A percentile compares a stretch with the other conserved stretches of the same genome.
Conservation (phyloP, 2,329 filamentous ascomycete species). For the Penicillium sp. region DNA sequence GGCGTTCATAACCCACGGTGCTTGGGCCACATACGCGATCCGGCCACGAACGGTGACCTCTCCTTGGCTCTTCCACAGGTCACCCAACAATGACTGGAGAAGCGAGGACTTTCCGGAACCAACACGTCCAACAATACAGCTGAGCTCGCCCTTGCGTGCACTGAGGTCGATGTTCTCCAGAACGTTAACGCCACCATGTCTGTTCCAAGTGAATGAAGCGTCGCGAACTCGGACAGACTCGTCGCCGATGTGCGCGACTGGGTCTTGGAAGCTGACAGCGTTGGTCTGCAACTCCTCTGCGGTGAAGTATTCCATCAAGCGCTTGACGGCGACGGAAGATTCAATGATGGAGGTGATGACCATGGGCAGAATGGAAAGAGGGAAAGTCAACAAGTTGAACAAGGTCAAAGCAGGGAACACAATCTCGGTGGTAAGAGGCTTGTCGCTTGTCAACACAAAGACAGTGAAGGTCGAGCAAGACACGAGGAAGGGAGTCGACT, state of each 20-base stretch:
- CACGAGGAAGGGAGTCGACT: conserved; percentile 93
- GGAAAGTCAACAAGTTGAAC: conserved; percentile 96
- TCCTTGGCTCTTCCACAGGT: conserved; percentile 86
- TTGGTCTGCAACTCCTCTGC: conserved; percentile 89
- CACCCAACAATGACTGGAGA: conserved; percentile 82
- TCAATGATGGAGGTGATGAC: conserved; percentile 97
- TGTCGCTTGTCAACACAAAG: conserved; percentile 81
- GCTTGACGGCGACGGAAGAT: conserved; percentile 85
- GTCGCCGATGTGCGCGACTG: conserved; percentile 76
- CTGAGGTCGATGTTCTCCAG: conserved; percentile 85
- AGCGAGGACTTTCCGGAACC: conserved; percentile 93
- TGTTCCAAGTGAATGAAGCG: conserved; percentile 93
- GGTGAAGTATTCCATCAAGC: conserved; percentile 79
- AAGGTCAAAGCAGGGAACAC: conserved; percentile 91
- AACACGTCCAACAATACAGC: conserved; percentile 91
- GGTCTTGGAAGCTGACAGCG: conserved; percentile 70
- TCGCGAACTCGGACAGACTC: conserved; percentile 82
- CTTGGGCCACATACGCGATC: conserved; percentile 89
- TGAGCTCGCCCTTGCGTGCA: conserved; percentile 88
- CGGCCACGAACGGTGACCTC: conserved; percentile 79
- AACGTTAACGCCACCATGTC: conserved; percentile 67
- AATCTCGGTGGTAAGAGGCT: conserved; percentile 86
- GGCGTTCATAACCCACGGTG: conserved; percentile 96
- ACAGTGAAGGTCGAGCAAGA: conserved; percentile 96
- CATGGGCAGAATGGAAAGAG: conserved; percentile 91